Percentiles rank a stretch among this genome's conserved stretches.
Conservation (phyloP, 805 yeast species). For the Candida coquimbonensis region DNA sequence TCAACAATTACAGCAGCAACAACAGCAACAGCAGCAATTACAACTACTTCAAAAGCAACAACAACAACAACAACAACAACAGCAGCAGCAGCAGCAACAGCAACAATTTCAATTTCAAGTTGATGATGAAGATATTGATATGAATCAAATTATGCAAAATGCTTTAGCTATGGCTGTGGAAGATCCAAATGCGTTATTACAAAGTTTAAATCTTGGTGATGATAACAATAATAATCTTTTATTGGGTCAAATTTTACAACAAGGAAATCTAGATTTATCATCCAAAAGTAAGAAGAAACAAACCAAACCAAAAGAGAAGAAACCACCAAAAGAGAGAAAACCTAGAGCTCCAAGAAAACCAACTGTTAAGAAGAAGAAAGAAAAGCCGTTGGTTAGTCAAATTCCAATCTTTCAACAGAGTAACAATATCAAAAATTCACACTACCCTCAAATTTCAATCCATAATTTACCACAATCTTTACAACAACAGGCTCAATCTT, state of each 20-base stretch:
- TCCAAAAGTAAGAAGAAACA: neutral
- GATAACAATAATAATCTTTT: slow-evolving; percentile 5
- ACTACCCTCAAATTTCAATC: slow-evolving; percentile 11
- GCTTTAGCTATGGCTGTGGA: slow-evolving; percentile 74
- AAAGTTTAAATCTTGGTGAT: slow-evolving; percentile 28
- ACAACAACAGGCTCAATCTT: slow-evolving; percentile 12
- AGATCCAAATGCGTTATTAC: slow-evolving; percentile 39
- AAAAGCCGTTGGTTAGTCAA: slow-evolving; percentile 16
- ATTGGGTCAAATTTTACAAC: slow-evolving; percentile 19
- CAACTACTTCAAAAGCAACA: slow-evolving; percentile 1
- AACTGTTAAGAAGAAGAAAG: slow-evolving; percentile 20
- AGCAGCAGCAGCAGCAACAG: slow-evolving; percentile 1
- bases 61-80: slow-evolving; percentile 1
- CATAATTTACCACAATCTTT: slow-evolving; percentile 11
- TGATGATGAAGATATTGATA: slow-evolving; percentile 45
- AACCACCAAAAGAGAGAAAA: slow-evolving; percentile 15
- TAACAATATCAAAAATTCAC: slow-evolving; percentile 4
- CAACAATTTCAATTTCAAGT: slow-evolving; percentile 4
- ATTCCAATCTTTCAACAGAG: slow-evolving; percentile 19
- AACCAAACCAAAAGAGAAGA: slow-evolving; percentile 10
- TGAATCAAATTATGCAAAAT: slow-evolving; percentile 69
- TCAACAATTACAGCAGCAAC: slow-evolving; percentile 4
- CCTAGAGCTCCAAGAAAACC: slow-evolving; percentile 23
- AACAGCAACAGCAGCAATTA: neutral
- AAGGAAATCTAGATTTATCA: slow-evolving; percentile 15